These are phyloP conservation scores for Fusarium equiseti DNA, from an alignment of 2,329 filamentous ascomycete species.

Conservation along the genomic window DNA sequence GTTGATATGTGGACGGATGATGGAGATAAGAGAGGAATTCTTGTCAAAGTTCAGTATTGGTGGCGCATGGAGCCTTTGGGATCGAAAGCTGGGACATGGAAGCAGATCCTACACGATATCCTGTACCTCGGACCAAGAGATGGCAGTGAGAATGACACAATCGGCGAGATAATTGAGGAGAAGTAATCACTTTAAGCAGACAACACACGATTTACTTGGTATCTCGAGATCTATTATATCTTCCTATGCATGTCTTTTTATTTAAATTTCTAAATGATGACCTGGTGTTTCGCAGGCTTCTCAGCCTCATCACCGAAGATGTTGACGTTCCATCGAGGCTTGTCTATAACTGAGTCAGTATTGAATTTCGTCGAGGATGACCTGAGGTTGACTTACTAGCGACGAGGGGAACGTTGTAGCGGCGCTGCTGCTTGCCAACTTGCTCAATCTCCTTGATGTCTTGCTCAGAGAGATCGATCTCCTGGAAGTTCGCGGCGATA, in stretches of 20 bases:
- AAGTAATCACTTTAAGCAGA: not conserved
- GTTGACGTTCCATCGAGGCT: slow-evolving; percentile 20
- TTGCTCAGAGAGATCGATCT: slow-evolving; percentile 68
- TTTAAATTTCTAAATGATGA: slow-evolving; percentile 1
- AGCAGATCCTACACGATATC: slow-evolving; percentile 19
- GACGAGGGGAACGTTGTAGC: slow-evolving; percentile 20
- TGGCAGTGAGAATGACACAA: slow-evolving; percentile 2
- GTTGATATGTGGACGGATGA: slow-evolving; percentile 26
- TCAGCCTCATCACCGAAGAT: slow-evolving; percentile 11
- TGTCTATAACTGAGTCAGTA: not conserved
- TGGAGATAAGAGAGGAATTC: not conserved
- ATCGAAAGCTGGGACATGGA: not conserved
- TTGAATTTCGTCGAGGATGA: no score
- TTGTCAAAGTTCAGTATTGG: slow-evolving; percentile 25
- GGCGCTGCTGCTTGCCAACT: slow-evolving; percentile 19
- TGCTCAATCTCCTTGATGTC: slow-evolving; percentile 15
- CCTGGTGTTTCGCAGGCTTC: slow-evolving; percentile 15
- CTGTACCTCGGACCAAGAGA: not conserved
- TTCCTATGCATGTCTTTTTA: not conserved
- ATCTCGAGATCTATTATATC: not conserved
- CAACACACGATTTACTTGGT: not conserved
- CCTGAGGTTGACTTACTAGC: not conserved
- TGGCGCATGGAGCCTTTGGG: slow-evolving; percentile 1
- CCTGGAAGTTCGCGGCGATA: slow-evolving; percentile 76
- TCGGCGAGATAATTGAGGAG: not conserved